These are phyloP conservation scores for Blastocystis sp. DNA, from an alignment of 352 stramenopile genomes.

Conservation along the genomic window DNA sequence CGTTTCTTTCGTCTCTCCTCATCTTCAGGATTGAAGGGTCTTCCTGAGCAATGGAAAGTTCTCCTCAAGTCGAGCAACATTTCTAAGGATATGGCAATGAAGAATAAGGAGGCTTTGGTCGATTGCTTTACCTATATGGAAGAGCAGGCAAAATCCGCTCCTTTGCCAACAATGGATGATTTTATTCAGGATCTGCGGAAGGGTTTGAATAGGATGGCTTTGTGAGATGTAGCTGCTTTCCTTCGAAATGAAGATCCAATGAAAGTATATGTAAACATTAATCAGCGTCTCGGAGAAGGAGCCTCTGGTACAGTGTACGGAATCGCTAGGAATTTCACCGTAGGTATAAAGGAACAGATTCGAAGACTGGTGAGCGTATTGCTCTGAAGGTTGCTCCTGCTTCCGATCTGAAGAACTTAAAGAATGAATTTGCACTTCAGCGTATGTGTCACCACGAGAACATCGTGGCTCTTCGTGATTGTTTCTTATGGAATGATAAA, in stretches of 20 bases:
- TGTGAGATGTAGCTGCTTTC: conserved; percentile 54
- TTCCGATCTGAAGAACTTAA: conserved; percentile 73
- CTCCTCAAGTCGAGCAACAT: conserved; percentile 76
- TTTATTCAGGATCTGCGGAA: conserved; percentile 46
- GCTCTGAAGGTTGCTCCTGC: conserved; percentile 73
- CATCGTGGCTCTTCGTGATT: conserved; percentile 74
- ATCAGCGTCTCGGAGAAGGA: conserved; percentile 75
- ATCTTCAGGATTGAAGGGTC: conserved; percentile 73
- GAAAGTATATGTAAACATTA: conserved; percentile 72
- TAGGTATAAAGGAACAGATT: conserved; percentile 70
- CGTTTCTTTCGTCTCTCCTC: neutral
- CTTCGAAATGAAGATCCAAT: conserved; percentile 68
- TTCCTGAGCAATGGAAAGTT: conserved; percentile 73
- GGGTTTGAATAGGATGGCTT: neutral
- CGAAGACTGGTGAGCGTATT: conserved; percentile 71
- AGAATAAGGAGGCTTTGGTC: conserved; percentile 76
- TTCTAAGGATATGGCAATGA: conserved; percentile 75
- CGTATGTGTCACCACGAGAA: conserved; percentile 73
- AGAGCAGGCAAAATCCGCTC: conserved; percentile 59
- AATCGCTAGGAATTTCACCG: neutral
- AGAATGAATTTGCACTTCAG: conserved; percentile 76
- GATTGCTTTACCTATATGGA: conserved; percentile 76
- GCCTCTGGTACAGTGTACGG: conserved; percentile 75
- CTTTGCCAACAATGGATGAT: conserved; percentile 67
- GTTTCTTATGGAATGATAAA: conserved; percentile 72